Percentiles rank a stretch among this genome's conserved stretches.
phyloP scores from a whole-genome alignment of 495 filamentous ascomycete species.

The Penicillium odoratum region DNA sequence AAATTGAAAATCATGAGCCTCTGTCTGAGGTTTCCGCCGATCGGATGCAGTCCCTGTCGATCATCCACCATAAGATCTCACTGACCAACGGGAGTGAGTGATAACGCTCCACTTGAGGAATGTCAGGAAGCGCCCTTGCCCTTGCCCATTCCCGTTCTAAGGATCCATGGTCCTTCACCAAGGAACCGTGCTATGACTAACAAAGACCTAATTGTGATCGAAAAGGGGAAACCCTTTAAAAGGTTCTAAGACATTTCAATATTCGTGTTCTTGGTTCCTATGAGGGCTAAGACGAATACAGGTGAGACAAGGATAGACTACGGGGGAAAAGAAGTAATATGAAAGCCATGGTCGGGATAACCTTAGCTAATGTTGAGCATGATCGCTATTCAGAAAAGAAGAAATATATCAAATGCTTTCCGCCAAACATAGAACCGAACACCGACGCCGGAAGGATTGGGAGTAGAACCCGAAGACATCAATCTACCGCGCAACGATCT shows the following conservation, averaged over 20 bases:
- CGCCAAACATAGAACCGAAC: not conserved
- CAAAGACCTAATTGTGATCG: not conserved
- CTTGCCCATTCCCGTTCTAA: conserved; percentile 19
- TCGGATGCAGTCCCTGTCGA: conserved; percentile 27
- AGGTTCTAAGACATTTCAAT: not conserved
- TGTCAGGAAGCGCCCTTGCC: conserved; percentile 14
- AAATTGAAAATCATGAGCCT: not conserved
- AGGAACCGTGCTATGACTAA: not conserved
- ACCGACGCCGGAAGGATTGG: not conserved
- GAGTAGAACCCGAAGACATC: not conserved
- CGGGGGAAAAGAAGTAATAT: not conserved
- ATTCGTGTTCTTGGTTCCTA: not conserved
- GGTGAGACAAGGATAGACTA: conserved; percentile 7
- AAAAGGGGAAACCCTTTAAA: not conserved
- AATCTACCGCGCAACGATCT: conserved; percentile 66
- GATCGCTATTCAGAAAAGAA: conserved; percentile 1
- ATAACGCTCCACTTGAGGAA: not conserved
- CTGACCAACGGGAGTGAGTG: conserved; percentile 12
- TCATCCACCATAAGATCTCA: conserved; percentile 11
- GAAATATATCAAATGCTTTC: not conserved
- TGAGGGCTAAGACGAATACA: not conserved
- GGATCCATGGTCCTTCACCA: conserved; percentile 1
- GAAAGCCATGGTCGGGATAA: not conserved
- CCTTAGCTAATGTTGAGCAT: not conserved
- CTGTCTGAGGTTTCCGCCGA: conserved; percentile 9